These are phyloP conservation scores for Fonsecaea monophora DNA, from an alignment of 2,329 filamentous ascomycete species.

Conservation along the genomic window DNA sequence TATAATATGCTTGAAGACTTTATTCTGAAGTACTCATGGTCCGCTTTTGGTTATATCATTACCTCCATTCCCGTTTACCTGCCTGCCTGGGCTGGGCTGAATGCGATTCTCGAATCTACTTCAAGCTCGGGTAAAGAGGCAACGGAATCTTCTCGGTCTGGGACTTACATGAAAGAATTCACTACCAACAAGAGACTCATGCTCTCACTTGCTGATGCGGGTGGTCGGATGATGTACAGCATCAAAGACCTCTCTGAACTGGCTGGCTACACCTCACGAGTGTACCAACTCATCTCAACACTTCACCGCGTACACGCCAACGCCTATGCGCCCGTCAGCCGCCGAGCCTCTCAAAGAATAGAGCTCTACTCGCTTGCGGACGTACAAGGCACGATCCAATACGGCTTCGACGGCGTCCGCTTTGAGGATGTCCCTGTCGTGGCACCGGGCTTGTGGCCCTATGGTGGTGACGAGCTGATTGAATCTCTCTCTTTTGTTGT, in stretches of 20 bases:
- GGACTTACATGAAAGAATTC: conserved; percentile 94
- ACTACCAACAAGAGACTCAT: conserved; percentile 99
- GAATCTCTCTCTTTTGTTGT: conserved; percentile 89
- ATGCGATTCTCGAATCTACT: conserved; percentile 68
- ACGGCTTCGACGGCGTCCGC: conserved; percentile 91
- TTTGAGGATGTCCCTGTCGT: conserved; percentile 93
- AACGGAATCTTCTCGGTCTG: conserved; percentile 66
- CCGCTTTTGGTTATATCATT: conserved; percentile 92
- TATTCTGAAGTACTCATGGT: conserved; percentile 98
- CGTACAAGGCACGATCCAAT: conserved; percentile 90
- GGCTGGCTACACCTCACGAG: conserved; percentile 92
- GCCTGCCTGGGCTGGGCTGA: conserved; percentile 88
- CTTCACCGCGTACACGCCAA: conserved; percentile 91
- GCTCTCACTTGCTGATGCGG: conserved; percentile 94
- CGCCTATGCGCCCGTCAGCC: conserved; percentile 74
- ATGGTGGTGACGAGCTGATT: conserved; percentile 88
- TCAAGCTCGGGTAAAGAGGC: conserved; percentile 37
- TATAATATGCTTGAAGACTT: conserved; percentile 99
- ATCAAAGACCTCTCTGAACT: conserved; percentile 97
- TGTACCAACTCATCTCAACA: conserved; percentile 94
- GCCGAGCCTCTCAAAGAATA: conserved; percentile 57
- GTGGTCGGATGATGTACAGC: conserved; percentile 98
- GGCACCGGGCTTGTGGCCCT: conserved; percentile 84
- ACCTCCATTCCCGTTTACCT: conserved; percentile 93
- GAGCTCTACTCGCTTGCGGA: conserved; percentile 91